Percentiles rank a stretch among this genome's conserved stretches.
phyloP scores from a whole-genome alignment of 345 rosid genomes.

The Acer negundo region DNA sequence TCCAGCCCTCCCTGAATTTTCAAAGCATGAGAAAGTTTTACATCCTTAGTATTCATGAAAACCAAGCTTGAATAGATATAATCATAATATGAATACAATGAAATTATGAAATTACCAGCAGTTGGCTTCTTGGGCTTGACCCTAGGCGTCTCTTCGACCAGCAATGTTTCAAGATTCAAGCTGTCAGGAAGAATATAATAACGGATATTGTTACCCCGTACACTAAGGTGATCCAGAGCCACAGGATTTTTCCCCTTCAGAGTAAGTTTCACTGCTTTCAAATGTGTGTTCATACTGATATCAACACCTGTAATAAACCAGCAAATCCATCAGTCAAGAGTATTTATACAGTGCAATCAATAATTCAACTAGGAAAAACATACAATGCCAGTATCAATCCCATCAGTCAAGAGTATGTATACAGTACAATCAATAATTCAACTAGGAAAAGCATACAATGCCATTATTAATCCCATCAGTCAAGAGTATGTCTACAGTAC shows the following conservation, averaged over 20 bases:
- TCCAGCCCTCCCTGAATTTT: conserved; percentile 60
- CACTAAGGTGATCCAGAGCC: conserved; percentile 85
- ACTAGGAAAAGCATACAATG: background rate
- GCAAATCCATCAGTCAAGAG: background rate
- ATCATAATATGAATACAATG: background rate
- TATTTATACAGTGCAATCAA: background rate
- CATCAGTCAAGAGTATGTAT: background rate
- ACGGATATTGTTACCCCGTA: conserved; percentile 94
- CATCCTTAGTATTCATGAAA: background rate
- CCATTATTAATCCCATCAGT: background rate
- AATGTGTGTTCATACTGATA: conserved; percentile 97
- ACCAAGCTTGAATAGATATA: background rate
- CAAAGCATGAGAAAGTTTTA: conserved; percentile 7
- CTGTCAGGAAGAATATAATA: conserved; percentile 98
- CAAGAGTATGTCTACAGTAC: too few relatives aligned
- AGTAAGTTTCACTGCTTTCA: conserved; percentile 89
- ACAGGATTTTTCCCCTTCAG: conserved; percentile 93
- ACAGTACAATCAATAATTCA: background rate
- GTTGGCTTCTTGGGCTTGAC: conserved; percentile 95
- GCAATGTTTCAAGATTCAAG: conserved; percentile 94
- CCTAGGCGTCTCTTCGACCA: conserved; percentile 94
- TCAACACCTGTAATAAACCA: conserved; percentile 72
- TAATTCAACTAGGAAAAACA: background rate
- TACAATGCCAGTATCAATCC: background rate
- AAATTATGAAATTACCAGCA: conserved; percentile 57